These are phyloP conservation scores for Ceratocystis variospora DNA, from an alignment of 2,329 filamentous ascomycete genomes.

Conservation along the genomic window DNA sequence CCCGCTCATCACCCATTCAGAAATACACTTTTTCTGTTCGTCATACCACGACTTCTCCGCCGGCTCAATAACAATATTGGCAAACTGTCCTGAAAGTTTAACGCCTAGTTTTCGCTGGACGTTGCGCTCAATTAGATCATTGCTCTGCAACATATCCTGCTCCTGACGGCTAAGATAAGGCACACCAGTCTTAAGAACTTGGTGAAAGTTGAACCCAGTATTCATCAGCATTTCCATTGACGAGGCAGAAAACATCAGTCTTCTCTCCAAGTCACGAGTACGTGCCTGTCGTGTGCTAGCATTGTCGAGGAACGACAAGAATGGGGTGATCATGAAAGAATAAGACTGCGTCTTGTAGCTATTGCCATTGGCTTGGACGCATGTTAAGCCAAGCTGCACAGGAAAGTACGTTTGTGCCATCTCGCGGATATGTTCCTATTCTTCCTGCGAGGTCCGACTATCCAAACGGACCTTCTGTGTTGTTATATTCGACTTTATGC, in stretches of 20 bases:
- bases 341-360: constrained; percentile 24
- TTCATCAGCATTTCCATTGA: constrained; percentile 25
- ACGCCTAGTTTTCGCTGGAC: background rate
- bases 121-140: background rate
- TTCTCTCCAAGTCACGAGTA: background rate
- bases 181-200: constrained; percentile 24
- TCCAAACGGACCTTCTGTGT: background rate
- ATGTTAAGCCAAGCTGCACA: constrained; percentile 29
- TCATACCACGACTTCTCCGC: background rate
- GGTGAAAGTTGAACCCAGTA: constrained; percentile 23
- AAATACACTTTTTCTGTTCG: background rate
- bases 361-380: constrained; percentile 19
- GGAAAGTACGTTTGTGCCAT: constrained; percentile 26
- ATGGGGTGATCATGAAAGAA: constrained; percentile 26
- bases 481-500: constrained; percentile 21
- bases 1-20: background rate
- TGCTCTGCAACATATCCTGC: background rate
- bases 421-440: constrained; percentile 24
- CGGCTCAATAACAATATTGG: background rate
- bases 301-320: constrained; percentile 18
- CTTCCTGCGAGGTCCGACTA: constrained; percentile 17
- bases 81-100: background rate
- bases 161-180: constrained; percentile 23
- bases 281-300: background rate
- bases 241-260: constrained; percentile 23